phyloP scores from a whole-genome alignment of 257 asterid species.

The Nicotiana obtusifolia region DNA sequence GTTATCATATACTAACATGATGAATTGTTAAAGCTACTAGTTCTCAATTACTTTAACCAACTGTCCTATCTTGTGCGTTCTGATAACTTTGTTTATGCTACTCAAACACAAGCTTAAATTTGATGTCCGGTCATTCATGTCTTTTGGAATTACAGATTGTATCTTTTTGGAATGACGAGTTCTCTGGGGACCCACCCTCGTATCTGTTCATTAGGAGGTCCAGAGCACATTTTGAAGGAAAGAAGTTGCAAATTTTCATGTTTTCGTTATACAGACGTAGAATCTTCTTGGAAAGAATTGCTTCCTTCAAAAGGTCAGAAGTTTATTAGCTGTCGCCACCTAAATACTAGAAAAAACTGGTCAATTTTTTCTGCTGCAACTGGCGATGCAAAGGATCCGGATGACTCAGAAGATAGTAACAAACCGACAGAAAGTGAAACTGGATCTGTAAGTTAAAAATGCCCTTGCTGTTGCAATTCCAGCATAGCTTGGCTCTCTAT shows the following conservation, averaged over 20 bases:
- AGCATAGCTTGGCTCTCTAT: background rate
- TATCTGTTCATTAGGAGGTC: conserved; percentile 33
- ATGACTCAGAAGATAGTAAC: conserved; percentile 34
- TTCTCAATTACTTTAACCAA: background rate
- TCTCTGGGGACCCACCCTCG: conserved; percentile 51
- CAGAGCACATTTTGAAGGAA: conserved; percentile 21
- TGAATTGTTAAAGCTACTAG: background rate
- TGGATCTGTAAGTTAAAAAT: conserved; percentile 42
- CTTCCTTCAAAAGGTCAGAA: conserved; percentile 19
- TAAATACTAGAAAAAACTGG: conserved; percentile 23
- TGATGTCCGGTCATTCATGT: background rate
- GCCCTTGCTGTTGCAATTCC: background rate
- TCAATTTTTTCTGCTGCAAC: conserved; percentile 44
- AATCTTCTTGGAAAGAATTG: conserved; percentile 19
- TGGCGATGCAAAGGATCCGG: conserved; percentile 34
- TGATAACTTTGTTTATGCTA: background rate
- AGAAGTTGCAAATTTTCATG: conserved; percentile 31
- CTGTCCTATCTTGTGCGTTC: background rate
- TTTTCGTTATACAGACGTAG: conserved; percentile 33
- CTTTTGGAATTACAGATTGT: background rate
- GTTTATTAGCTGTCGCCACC: conserved; percentile 12
- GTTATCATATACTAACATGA: background rate
- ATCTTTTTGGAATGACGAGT: conserved; percentile 41
- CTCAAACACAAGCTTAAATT: background rate
- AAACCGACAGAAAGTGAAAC: conserved; percentile 30